A percentile compares a stretch with the other conserved stretches of the same genome.
Conservation (phyloP, 1,284 basidiomycete genomes). For the Volvariella volvacea region DNA sequence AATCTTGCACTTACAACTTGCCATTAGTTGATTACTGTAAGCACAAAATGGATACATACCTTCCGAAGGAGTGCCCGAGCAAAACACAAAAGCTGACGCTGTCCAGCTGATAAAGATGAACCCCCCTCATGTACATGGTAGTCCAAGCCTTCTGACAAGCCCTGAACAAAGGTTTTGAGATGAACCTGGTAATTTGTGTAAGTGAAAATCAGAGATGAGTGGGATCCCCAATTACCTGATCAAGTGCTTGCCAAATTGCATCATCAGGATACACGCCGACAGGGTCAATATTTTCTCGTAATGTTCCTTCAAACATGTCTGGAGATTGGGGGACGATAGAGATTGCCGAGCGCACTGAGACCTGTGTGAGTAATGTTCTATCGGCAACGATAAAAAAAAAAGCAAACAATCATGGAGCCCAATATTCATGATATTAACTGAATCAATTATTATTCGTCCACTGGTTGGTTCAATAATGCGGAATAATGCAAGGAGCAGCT, state of each 20-base stretch:
- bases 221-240: slow-evolving; percentile 42
- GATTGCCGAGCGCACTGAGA: slow-evolving; percentile 61
- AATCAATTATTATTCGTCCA: slow-evolving; percentile 81
- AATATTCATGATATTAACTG: slow-evolving; percentile 76
- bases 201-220: slow-evolving; percentile 2
- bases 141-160: slow-evolving; percentile 69
- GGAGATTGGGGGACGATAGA: slow-evolving; percentile 88
- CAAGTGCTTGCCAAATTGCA: slow-evolving; percentile 79
- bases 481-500: slow-evolving; percentile 65
- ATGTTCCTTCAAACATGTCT: slow-evolving; percentile 79
- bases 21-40: too few species aligned
- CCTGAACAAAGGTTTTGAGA: slow-evolving; percentile 67
- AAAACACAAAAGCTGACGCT: slow-evolving; percentile 81
- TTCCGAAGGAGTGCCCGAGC: slow-evolving; percentile 73
- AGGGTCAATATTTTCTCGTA: slow-evolving; percentile 84
- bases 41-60: slow-evolving; percentile 19
- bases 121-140: slow-evolving; percentile 78
- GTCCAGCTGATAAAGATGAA: slow-evolving; percentile 77
- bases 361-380: slow-evolving; percentile 1
- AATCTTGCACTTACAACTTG: slow-evolving; percentile 57
- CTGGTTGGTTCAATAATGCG: slow-evolving; percentile 78
- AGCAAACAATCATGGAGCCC: slow-evolving; percentile 71
- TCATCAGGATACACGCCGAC: slow-evolving; percentile 64
- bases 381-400: neutral
- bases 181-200: slow-evolving; percentile 33